Evolutionary conservation across 352 stramenopile species (phyloP).

Genomic region (Globisporangium cederbergense): DNA sequence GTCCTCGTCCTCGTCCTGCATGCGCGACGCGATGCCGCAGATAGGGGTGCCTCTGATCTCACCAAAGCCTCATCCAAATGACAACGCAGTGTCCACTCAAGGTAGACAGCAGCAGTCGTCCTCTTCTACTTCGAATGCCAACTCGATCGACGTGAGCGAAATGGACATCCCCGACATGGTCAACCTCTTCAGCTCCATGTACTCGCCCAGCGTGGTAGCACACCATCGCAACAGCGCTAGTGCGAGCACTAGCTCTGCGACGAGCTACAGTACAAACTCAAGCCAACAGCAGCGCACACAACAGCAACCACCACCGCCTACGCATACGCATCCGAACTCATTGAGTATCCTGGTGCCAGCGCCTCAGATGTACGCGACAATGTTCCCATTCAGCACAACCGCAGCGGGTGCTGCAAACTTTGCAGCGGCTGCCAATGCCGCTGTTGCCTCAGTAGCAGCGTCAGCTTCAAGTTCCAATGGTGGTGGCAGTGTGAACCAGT

Average conservation of each 20-base stretch:
- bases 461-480: background rate
- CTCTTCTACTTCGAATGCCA: constrained; percentile 4
- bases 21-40: constrained; percentile 16
- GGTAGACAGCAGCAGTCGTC: background rate
- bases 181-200: constrained; percentile 67
- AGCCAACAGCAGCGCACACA: background rate
- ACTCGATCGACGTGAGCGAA: constrained; percentile 23
- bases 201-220: constrained; percentile 28
- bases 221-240: constrained; percentile 6
- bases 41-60: background rate
- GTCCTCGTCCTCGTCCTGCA: constrained; percentile 14
- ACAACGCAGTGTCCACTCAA: background rate
- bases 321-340: constrained; percentile 3
- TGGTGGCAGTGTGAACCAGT: constrained; percentile 14
- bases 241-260: background rate
- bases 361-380: constrained; percentile 22
- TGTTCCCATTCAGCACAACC: constrained; percentile 25
- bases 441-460: background rate
- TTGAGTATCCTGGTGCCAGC: constrained; percentile 36
- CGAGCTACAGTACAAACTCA: background rate
- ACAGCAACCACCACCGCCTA: constrained; percentile 14
- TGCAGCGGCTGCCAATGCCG: background rate
- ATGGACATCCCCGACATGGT: constrained; percentile 62
- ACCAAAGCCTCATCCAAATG: background rate
- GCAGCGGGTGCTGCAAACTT: background rate